These are phyloP conservation scores for Fusarium multiceps DNA, from an alignment of 2,329 filamentous ascomycete genomes.

Conservation along the genomic window DNA sequence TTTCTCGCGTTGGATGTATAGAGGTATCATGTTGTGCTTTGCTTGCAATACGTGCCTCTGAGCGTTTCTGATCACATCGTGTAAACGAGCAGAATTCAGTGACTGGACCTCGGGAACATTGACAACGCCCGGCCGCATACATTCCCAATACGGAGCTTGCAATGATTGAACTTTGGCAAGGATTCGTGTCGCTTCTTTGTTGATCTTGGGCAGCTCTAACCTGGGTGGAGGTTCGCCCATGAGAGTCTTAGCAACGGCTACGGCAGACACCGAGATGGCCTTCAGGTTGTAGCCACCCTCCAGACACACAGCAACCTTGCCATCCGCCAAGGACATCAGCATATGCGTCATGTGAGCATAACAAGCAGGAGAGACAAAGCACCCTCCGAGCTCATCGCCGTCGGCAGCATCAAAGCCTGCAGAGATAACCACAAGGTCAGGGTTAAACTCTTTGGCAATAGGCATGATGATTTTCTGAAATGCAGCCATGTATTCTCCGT, in stretches of 20 bases:
- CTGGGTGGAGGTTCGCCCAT: constrained; percentile 91
- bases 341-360: constrained; percentile 99
- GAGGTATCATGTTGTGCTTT: constrained; percentile 79
- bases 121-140: constrained; percentile 78
- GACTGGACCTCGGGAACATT: constrained; percentile 63
- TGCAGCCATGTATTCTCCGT: constrained; percentile 95
- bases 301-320: constrained; percentile 90
- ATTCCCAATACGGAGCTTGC: constrained; percentile 84
- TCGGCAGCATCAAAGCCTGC: constrained; percentile 96
- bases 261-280: constrained; percentile 91
- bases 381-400: constrained; percentile 91
- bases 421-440: constrained; percentile 93
- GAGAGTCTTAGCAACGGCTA: constrained; percentile 89
- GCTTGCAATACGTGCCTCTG: constrained; percentile 78
- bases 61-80: constrained; percentile 82
- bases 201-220: constrained; percentile 67
- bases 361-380: constrained; percentile 88
- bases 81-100: constrained; percentile 71
- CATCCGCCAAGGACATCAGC: constrained; percentile 93
- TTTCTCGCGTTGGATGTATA: constrained; percentile 80
- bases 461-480: constrained; percentile 98
- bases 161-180: constrained; percentile 69
- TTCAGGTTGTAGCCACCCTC: constrained; percentile 96
- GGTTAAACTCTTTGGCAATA: constrained; percentile 91
- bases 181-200: constrained; percentile 66